phyloP scores from a whole-genome alignment of 108 stramenopile species.

The Skeletonema costatum region DNA sequence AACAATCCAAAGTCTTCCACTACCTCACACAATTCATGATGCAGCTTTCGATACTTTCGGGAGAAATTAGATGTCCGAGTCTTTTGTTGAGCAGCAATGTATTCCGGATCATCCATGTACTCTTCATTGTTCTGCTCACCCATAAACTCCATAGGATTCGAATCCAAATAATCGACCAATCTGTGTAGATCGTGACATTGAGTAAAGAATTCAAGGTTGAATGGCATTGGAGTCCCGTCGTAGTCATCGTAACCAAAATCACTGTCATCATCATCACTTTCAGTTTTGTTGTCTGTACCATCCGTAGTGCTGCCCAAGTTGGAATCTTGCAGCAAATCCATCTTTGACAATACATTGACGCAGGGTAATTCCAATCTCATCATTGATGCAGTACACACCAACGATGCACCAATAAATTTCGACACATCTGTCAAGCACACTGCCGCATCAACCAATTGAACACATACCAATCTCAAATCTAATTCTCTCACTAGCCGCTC shows the following conservation, averaged over 20 bases:
- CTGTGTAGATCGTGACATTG: slow-evolving; percentile 81
- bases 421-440: slow-evolving; percentile 85
- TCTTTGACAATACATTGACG: slow-evolving; percentile 95
- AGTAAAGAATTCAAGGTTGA: slow-evolving; percentile 80
- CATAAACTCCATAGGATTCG: slow-evolving; percentile 49
- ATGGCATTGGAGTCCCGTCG: slow-evolving; percentile 56
- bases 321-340: slow-evolving; percentile 77
- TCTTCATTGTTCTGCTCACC: slow-evolving; percentile 18
- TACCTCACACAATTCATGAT: slow-evolving; percentile 72
- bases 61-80: slow-evolving; percentile 63
- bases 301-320: neutral
- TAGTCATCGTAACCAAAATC: slow-evolving; percentile 16
- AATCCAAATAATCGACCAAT: slow-evolving; percentile 74
- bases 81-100: slow-evolving; percentile 57
- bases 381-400: slow-evolving; percentile 94
- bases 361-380: slow-evolving; percentile 93
- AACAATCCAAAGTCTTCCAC: slow-evolving; percentile 84
- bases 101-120: slow-evolving; percentile 76
- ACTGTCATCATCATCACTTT: slow-evolving; percentile 22
- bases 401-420: slow-evolving; percentile 92
- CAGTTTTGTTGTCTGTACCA: neutral
- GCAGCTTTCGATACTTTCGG: slow-evolving; percentile 64
- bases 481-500: slow-evolving; percentile 67
- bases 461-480: slow-evolving; percentile 88
- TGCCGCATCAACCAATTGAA: slow-evolving; percentile 96